phyloP scores from a whole-genome alignment of 2,329 filamentous ascomycete species.

The Cercospora brassicicola region DNA sequence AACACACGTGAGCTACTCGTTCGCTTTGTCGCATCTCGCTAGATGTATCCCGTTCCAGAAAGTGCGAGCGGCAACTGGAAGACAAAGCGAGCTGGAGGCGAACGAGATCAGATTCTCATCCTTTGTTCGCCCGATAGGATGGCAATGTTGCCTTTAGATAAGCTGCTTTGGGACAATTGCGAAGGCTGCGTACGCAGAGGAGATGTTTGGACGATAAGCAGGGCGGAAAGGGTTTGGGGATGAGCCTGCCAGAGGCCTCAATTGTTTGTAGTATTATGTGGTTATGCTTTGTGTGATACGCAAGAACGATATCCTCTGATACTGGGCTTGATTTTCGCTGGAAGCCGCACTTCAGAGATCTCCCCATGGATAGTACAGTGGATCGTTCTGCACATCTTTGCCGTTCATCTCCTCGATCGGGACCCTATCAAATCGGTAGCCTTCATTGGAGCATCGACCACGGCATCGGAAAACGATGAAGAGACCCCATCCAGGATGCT shows the following conservation, averaged over 20 bases:
- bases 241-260: neutral
- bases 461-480: slow-evolving; percentile 17
- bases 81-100: neutral
- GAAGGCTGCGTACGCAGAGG: neutral
- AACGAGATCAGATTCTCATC: neutral
- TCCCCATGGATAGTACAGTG: neutral
- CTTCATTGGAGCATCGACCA: neutral
- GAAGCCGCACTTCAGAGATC: neutral
- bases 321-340: too few relatives aligned
- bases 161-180: neutral
- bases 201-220: neutral
- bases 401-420: neutral
- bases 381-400: neutral
- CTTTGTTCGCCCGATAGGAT: neutral
- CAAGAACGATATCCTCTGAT: neutral
- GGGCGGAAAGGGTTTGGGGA: neutral
- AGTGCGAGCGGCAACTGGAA: too few relatives aligned
- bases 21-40: neutral
- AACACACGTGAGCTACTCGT: neutral
- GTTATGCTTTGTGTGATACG: neutral
- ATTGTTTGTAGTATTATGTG: neutral
- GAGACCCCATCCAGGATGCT: slow-evolving; percentile 16
- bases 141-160: neutral
- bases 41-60: neutral
- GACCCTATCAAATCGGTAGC: neutral